Conservation (phyloP, 139 green algal genomes). For the Chlorella sp. region DNA sequence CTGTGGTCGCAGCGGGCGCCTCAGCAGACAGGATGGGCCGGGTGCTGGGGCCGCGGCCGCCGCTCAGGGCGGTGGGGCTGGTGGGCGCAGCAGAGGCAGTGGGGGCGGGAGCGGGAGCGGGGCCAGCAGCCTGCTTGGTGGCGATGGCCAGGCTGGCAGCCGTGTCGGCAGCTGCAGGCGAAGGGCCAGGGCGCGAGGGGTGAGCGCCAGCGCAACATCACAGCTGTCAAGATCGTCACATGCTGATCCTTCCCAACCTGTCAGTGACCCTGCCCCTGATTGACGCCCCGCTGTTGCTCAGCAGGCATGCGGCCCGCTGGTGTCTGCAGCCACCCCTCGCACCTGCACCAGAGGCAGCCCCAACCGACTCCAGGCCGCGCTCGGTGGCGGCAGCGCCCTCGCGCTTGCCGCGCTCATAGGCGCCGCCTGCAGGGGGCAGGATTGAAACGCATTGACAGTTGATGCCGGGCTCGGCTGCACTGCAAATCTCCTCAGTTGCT, state of each 20-base stretch:
- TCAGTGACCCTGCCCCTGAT: too few relatives aligned
- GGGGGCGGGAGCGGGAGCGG: not conserved
- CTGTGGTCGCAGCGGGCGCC: not conserved
- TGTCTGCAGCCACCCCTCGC: not conserved
- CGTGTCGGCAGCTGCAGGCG: conserved; percentile 10
- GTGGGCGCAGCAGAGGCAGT: not conserved
- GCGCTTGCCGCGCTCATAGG: conserved; percentile 17
- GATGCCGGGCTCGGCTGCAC: too few relatives aligned
- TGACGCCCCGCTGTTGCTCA: too few relatives aligned
- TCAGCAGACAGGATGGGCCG: not conserved
- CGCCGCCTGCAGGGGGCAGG: not conserved
- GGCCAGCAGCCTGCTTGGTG: not conserved
- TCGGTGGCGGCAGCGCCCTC: conserved; percentile 8
- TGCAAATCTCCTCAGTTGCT: too few relatives aligned
- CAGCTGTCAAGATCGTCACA: not conserved
- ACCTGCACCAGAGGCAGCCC: not conserved
- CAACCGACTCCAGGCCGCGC: not conserved
- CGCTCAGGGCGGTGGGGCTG: too few relatives aligned
- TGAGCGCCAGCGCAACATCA: not conserved
- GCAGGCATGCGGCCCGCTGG: not conserved
- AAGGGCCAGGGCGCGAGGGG: too few relatives aligned
- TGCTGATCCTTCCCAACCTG: too few relatives aligned
- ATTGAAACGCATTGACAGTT: too few relatives aligned
- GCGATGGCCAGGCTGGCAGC: not conserved
- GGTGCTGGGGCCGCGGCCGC: not conserved